A percentile compares a stretch with the other conserved stretches of the same genome.
Conservation (phyloP, 805 yeast species). For the Metschnikowia bowlesiae region DNA sequence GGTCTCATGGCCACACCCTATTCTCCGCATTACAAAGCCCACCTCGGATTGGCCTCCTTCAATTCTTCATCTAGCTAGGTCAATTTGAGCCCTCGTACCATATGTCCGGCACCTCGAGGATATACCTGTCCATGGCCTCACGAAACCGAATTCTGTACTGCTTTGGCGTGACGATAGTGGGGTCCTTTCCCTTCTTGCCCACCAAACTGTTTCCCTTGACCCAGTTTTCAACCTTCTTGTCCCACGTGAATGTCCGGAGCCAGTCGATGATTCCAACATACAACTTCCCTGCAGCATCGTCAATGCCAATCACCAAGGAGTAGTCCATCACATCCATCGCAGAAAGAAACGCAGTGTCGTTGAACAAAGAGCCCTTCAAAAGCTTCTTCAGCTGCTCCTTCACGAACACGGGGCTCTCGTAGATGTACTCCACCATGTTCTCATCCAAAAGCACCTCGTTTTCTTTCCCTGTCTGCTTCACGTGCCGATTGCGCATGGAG, state of each 20-base stretch:
- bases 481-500: constrained; percentile 96
- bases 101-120: constrained; percentile 88
- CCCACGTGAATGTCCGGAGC: constrained; percentile 97
- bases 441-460: constrained; percentile 94
- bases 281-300: constrained; percentile 55
- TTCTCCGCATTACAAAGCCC: too few relatives aligned
- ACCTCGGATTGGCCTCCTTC: too few relatives aligned
- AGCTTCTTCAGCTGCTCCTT: constrained; percentile 86
- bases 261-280: constrained; percentile 95
- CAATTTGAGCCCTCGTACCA: constrained; percentile 38
- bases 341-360: constrained; percentile 88
- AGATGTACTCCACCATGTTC: constrained; percentile 96
- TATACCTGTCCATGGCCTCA: constrained; percentile 96
- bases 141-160: constrained; percentile 92
- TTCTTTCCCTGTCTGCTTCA: constrained; percentile 90
- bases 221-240: constrained; percentile 96
- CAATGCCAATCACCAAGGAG: constrained; percentile 90
- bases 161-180: constrained; percentile 95
- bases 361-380: constrained; percentile 85
- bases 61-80: background rate
- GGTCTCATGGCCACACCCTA: too few relatives aligned
- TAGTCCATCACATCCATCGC: constrained; percentile 99
- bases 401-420: constrained; percentile 92
- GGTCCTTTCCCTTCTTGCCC: constrained; percentile 79
- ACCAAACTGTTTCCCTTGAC: constrained; percentile 93